Conservation (phyloP, 176 grass and related monocot genomes). For the Dactylis glomerata region DNA sequence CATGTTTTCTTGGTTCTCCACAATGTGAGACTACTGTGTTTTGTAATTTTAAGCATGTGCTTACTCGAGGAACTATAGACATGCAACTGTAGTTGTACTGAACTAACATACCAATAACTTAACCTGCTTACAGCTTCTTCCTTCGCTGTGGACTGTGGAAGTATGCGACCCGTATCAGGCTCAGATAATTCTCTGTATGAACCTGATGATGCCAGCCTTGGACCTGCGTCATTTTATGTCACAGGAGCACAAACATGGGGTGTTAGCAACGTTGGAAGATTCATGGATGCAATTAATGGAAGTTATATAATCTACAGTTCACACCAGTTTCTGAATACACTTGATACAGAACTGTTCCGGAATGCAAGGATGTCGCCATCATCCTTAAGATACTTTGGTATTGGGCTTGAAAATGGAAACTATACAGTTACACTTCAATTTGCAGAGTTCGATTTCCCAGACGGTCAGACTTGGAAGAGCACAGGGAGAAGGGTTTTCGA, state of each 20-base stretch:
- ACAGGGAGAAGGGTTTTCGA: slow-evolving; percentile 77
- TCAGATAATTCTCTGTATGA: slow-evolving; percentile 58
- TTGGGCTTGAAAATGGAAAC: slow-evolving; percentile 91
- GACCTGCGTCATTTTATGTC: slow-evolving; percentile 55
- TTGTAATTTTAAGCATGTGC: neutral
- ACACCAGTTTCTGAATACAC: slow-evolving; percentile 56
- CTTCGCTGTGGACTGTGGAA: slow-evolving; percentile 68
- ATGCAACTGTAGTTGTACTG: neutral
- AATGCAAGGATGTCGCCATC: slow-evolving; percentile 70
- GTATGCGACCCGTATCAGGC: slow-evolving; percentile 29
- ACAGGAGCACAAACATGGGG: slow-evolving; percentile 54
- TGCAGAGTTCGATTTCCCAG: slow-evolving; percentile 45
- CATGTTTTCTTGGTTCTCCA: slow-evolving; percentile 65
- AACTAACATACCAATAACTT: neutral
- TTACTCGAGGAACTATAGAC: neutral
- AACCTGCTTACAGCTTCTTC: slow-evolving; percentile 47
- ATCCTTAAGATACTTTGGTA: slow-evolving; percentile 71
- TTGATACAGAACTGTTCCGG: slow-evolving; percentile 66
- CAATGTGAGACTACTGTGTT: slow-evolving; percentile 41
- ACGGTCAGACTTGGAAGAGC: slow-evolving; percentile 43
- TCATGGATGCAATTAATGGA: slow-evolving; percentile 27
- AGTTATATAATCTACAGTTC: slow-evolving; percentile 46
- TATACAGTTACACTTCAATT: slow-evolving; percentile 81
- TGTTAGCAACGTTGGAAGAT: slow-evolving; percentile 64
- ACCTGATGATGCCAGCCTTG: slow-evolving; percentile 37